Base-by-base conservation (phyloP, 768 basidiomycete species). In the Tricholoma bakamatsutake region DNA sequence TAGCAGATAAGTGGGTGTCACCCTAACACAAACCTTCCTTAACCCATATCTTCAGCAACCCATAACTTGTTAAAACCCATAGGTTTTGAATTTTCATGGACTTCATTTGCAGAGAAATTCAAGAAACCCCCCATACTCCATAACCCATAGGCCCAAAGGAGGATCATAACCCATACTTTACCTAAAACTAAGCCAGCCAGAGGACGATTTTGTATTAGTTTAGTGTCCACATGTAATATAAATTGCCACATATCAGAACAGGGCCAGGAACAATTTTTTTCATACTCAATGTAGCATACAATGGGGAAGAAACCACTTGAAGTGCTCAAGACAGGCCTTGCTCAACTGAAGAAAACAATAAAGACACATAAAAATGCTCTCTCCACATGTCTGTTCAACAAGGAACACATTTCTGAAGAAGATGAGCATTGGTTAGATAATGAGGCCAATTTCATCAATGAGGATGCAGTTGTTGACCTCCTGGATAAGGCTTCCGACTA, bases 381-480 rank as follows among this genome's bases (percentile, higher is more conserved):
- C 39, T 5, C 17, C 9, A 5, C 39, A 17, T 9, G 39, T 40
- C 39, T 40, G 5, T n/a, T 18, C 4, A 18, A 40, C n/a, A 40
- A 18, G 17, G 39, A 40, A 40, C n/a, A 40, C 10, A n/a, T 40
- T 18, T 40, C 39, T 40, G 35, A 55, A 33, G 31, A 35, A 35
- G 62, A 67, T 21, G 33, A 68, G 40, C 33, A 61, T 0, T 68
- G 65, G 64, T 27, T 68, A 18, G 61, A 61, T 27, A 18, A 56
- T 11, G 46, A 56, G 15, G 63, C 53, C 13, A 40, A 40, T 40
- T 40, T 40, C 17, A n/a, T 65, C 42, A 56, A 65, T 54, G 59
- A 65, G 52, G 52, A 60, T 17, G 39, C 4, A 1, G 24, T 62
- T 31, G 39, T 18, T 40, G 39, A 18, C 17, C 17, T 40, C 39